Evolutionary conservation across 208 protist genomes (phyloP).

Genomic region (Crithidia thermophila): DNA sequence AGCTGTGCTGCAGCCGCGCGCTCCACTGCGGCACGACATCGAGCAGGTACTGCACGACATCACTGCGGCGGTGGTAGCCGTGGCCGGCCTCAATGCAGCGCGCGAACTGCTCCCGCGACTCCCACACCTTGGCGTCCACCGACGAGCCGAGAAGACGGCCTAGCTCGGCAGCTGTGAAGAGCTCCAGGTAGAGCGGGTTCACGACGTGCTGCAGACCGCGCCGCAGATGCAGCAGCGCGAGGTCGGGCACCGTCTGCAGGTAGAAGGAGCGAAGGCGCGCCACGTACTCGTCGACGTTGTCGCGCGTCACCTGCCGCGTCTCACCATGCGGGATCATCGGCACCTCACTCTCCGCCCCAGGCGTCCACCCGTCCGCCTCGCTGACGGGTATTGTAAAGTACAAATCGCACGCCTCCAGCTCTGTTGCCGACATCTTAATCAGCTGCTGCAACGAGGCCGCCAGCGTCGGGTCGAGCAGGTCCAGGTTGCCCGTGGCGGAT

Average conservation of each 20-base stretch:
- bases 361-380: constrained; percentile 25
- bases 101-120: constrained; percentile 46
- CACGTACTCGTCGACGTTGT: constrained; percentile 60
- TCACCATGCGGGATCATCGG: constrained; percentile 29
- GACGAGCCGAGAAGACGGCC: constrained; percentile 52
- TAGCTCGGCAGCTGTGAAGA: constrained; percentile 70
- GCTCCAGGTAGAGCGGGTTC: constrained; percentile 50
- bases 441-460: constrained; percentile 44
- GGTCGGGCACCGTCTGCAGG: constrained; percentile 31
- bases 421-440: constrained; percentile 26
- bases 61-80: constrained; percentile 62
- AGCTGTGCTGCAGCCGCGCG: constrained; percentile 60
- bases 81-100: constrained; percentile 51
- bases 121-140: constrained; percentile 58
- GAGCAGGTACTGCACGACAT: constrained; percentile 55
- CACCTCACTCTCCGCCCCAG: not conserved
- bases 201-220: constrained; percentile 52
- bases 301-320: constrained; percentile 27
- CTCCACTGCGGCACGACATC: constrained; percentile 65
- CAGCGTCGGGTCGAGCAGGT: constrained; percentile 52
- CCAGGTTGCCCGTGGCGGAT: constrained; percentile 28
- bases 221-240: constrained; percentile 46
- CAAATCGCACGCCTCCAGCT: constrained; percentile 54
- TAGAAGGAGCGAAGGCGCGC: constrained; percentile 42
- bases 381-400: constrained; percentile 56